Evolutionary conservation across 805 yeast species (phyloP), one percentile per base, ranked within the genome.

Genomic region (Cyberlindnera sargentensis): DNA sequence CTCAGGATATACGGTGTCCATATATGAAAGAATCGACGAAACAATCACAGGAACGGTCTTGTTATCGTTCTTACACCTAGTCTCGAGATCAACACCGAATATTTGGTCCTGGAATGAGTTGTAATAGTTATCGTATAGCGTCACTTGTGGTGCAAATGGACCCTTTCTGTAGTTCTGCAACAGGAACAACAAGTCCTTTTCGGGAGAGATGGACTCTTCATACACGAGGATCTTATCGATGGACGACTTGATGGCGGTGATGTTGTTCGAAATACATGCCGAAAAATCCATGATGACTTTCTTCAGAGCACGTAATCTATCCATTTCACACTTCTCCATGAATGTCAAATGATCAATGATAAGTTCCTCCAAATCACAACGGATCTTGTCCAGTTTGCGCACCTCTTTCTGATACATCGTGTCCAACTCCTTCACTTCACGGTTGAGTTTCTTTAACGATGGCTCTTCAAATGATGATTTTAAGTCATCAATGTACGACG

Each of bases 321-420:
- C 95, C 31, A 76, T 61, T 63, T 87, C 95, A 65, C 93, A 86
- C 53, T 80, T 75, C 59, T 86, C 91, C 85, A 87, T 78, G 58
- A 82, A 85, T 24, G 80, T 64, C 40, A 82, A 66, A 56, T 84
- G 90, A 51, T 82, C 90, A 60, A 82, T 73, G 44, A 83, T 70
- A 31, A 74, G 58, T 55, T 84, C 91, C 61, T 88, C 95, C 38
- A 85, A 70, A 38, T 78, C 79, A 60, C 93, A 83, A 46, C 95
- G 71, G 10, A 76, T 61, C 36, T 70, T 68, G 56, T 87, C 96
- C 49, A 85, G 67, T 34, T 72, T 74, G 37, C 66, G 62, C 8
- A 85, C 80, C 41, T 73, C 71, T 37, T 67, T 66, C 45, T 68
- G 73, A 62, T 83, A 82, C 44, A 68, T 68, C 15, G 62, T 54